These are phyloP conservation scores for Mycena galopus DNA, from an alignment of 768 basidiomycete genomes.

Conservation along the genomic window DNA sequence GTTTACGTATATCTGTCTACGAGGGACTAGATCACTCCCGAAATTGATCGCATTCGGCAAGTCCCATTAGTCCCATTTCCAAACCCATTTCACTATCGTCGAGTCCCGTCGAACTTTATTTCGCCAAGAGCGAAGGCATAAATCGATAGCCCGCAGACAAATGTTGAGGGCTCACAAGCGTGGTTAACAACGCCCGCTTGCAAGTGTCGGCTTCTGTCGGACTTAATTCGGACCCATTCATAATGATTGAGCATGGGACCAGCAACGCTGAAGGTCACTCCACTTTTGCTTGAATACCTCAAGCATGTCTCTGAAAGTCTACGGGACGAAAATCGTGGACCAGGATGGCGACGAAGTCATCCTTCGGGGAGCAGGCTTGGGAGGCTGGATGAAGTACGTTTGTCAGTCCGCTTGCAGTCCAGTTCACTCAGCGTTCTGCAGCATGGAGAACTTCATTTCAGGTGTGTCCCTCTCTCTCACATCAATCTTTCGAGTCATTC, in stretches of 20 bases:
- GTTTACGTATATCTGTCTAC: no score
- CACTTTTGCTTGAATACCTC: not conserved
- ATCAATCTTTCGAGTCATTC: not conserved
- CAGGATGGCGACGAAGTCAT: conserved; percentile 67
- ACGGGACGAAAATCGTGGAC: conserved; percentile 73
- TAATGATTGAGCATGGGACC: not conserved
- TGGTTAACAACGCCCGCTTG: no score
- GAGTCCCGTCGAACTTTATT: no score
- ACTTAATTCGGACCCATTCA: no score
- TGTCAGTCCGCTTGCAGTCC: not conserved
- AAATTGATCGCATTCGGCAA: no score
- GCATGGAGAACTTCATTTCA: conserved; percentile 85
- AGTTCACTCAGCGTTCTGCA: conserved; percentile 40
- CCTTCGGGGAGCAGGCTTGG: conserved; percentile 82
- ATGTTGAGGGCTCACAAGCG: no score
- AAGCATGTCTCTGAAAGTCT: conserved; percentile 67
- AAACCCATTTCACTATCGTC: no score
- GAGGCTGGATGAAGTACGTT: conserved; percentile 85
- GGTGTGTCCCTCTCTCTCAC: conserved; percentile 45
- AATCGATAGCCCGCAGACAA: no score
- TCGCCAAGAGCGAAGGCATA: no score
- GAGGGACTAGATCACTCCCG: no score
- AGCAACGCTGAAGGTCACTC: not conserved
- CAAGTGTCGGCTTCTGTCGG: no score
- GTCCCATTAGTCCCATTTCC: no score